A percentile compares a stretch with the other conserved stretches of the same genome.
These are phyloP conservation scores for Scenedesmus sp. DNA, from an alignment of 163 green algal species.

Conservation along the genomic window DNA sequence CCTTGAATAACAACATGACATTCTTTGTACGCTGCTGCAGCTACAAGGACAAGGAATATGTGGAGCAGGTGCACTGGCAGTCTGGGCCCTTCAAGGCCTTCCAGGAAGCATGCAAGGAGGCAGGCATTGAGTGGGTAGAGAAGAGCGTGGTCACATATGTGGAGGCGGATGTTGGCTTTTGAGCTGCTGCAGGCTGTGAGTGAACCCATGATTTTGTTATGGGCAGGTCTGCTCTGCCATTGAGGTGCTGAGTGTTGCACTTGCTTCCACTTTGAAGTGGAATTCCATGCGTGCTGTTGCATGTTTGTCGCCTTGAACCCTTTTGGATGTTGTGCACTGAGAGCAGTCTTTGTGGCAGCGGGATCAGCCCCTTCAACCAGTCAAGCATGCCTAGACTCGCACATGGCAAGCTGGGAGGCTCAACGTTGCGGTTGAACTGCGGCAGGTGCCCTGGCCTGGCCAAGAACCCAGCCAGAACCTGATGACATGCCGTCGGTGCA, in stretches of 20 bases:
- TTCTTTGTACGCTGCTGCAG: background rate
- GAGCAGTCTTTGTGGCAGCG: too few species aligned
- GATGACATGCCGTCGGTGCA: background rate
- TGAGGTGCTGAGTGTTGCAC: too few species aligned
- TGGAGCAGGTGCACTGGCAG: conserved; percentile 35
- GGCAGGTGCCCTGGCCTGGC: background rate
- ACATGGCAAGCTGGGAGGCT: background rate
- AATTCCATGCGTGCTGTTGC: too few species aligned
- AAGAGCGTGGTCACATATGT: background rate
- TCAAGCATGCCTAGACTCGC: too few species aligned
- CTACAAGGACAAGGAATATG: conserved; percentile 16
- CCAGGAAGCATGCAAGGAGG: background rate
- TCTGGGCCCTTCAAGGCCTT: conserved; percentile 26
- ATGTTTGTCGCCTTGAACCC: too few species aligned
- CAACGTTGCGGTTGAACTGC: too few species aligned
- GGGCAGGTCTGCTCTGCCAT: too few species aligned
- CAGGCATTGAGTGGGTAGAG: background rate
- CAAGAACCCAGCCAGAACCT: background rate
- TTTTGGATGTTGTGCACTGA: too few species aligned
- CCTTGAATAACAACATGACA: background rate
- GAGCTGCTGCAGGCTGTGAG: background rate
- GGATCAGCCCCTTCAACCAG: too few species aligned
- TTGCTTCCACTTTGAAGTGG: too few species aligned
- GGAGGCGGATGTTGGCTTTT: conserved; percentile 25
- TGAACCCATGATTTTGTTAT: too few species aligned